Percentiles rank a stretch among this genome's conserved stretches.
These are phyloP conservation scores for Diospyros lotus DNA, from an alignment of 148 eudicot species.

Conservation along the genomic window DNA sequence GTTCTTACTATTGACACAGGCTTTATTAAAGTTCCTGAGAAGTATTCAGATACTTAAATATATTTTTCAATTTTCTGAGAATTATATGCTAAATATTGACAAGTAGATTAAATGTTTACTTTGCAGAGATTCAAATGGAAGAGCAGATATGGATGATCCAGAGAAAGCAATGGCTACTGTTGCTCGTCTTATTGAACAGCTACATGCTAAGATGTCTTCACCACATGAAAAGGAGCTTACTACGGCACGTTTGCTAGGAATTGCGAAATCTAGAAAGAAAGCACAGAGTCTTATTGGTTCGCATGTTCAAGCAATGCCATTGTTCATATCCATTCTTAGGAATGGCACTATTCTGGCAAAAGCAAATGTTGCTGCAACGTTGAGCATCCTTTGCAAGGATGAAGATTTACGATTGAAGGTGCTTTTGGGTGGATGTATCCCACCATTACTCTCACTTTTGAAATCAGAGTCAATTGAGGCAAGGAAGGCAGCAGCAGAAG, in stretches of 20 bases:
- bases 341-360: constrained; percentile 57
- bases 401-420: constrained; percentile 67
- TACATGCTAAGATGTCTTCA: constrained; percentile 60
- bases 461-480: constrained; percentile 61
- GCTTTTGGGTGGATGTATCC: constrained; percentile 79
- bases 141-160: constrained; percentile 50
- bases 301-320: constrained; percentile 77
- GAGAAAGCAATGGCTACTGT: constrained; percentile 59
- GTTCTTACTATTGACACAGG: too few relatives aligned
- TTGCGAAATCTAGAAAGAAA: constrained; percentile 55
- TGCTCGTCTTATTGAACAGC: constrained; percentile 71
- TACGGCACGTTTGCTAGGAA: constrained; percentile 58
- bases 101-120: constrained; percentile 6
- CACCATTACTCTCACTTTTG: constrained; percentile 68
- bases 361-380: constrained; percentile 56
- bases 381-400: constrained; percentile 60
- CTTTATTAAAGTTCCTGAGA: too few relatives aligned
- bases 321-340: constrained; percentile 73
- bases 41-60: too few relatives aligned
- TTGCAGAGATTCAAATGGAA: constrained; percentile 61
- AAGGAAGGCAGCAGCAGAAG: constrained; percentile 74
- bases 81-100: constrained; percentile 9
- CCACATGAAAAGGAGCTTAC: constrained; percentile 69
- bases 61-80: neutral
- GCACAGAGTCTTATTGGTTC: constrained; percentile 63